Base-by-base conservation (phyloP, 164 flowering plant genomes). In the Magnolia officinalis region DNA sequence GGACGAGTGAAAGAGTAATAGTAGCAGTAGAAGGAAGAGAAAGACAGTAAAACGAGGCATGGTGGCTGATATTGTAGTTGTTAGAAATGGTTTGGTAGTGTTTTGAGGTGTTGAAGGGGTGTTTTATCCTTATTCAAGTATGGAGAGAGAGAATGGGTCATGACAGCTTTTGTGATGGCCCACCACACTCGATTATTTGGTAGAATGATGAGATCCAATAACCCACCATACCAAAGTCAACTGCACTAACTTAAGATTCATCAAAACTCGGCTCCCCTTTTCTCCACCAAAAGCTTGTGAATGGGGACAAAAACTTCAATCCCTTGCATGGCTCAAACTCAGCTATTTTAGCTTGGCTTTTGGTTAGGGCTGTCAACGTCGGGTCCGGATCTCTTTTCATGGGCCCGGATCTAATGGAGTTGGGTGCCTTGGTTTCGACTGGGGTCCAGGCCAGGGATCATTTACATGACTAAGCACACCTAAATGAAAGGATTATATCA, bases 191-290 rank as follows among this genome's bases (percentile, higher is more conserved):
- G 79, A 80, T 68, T 74, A 82, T 80, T 69, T 74, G 76, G 74
- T 64, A 78, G 77, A 76, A 79, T 51, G 85, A 82, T 81, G 82
- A 77, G 67, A 71, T 82, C 85, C 85, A 84, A 74, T 37, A 80
- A 79, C 67, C 79, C 73, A 78, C 84, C 81, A 84, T 9, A n/a
- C 55, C 76, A 61, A 86, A 86, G 90, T 86, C 90, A 88, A 88
- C 88, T 87, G 71, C 82, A 81, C 85, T 79, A 77, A 45, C 75
- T 77, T 29, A 45, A 74, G 74, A 70, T 68, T 59, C 79, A 77
- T 77, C 67, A 76, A 31, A 68, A 29, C 19, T 14, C 45, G 71
- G 50, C 71, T 18, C 6, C 18, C n/a, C 68, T 68, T 68, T 68
- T 67, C 2, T 6, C 71, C 71, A 68, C 71, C 71, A 14, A 68